Evolutionary conservation across 257 asterid species (phyloP), one percentile per base, ranked within the genome.

Genomic region (Vinca minor): DNA sequence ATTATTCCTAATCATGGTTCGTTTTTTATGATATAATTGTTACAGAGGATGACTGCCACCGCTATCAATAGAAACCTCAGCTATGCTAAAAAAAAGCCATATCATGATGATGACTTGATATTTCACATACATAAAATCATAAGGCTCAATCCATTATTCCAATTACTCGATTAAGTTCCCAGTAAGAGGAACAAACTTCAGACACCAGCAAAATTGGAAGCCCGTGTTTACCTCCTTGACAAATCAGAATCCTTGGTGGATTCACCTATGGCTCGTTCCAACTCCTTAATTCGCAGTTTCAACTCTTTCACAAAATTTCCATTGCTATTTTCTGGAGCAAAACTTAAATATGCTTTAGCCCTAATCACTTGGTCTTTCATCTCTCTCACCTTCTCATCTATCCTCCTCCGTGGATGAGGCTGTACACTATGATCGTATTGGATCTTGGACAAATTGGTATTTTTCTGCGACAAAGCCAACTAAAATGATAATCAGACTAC

Each of bases 351-450:
- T 38, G 76, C 82, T 76, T 73, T 93, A 56, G 92, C 96, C 85
- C 94, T 83, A 64, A 93, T 78, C 74, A 87, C 72, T 79, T 84
- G 96, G 75, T 89, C 97, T 78, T 81, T 87, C 86, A 89, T 87
- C 85, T 89, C 90, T 74, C 77, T 84, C 67, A 84, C 67, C 83
- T 70, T 89, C 83, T 81, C 89, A 72, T 85, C 94, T 36, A 49
- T 31, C 55, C 68, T 61, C 74, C 77, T 79, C 32, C 38, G 77
- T 25, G 79, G 35, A 73, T 47, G 77, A 41, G 74, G 60, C 54
- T 50, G 78, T 11, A 46, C 67, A 65, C 57, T 70, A 41, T 25
- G 78, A 64, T 84, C 78, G 49, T 53, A 78, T 38, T 28, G 84
- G 58, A 46, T 73, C 70, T 35, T 70, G 26, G 68, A 70, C 36